A percentile compares a stretch with the other conserved stretches of the same genome.
These are phyloP conservation scores for Trametopsis cervina DNA, from an alignment of 768 basidiomycete species.

Conservation along the genomic window DNA sequence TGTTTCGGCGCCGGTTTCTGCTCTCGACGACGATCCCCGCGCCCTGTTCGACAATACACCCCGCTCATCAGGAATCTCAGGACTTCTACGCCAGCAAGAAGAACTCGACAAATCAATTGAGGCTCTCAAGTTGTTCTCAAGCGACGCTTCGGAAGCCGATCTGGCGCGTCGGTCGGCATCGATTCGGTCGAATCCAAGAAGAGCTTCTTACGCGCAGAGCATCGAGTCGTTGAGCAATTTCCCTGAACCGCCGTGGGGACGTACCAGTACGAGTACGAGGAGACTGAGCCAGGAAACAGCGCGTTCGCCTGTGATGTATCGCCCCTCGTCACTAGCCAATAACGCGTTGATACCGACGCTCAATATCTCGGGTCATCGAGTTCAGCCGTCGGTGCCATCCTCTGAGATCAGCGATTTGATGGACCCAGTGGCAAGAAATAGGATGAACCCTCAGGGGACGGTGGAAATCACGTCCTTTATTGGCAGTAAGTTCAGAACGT, in stretches of 20 bases:
- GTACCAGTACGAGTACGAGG: slow-evolving; percentile 7
- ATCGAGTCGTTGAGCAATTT: slow-evolving; percentile 53
- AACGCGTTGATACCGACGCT: background rate
- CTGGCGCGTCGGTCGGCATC: slow-evolving; percentile 6
- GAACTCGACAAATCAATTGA: slow-evolving; percentile 63
- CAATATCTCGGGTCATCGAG: background rate
- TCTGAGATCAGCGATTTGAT: slow-evolving; percentile 7
- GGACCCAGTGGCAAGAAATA: slow-evolving; percentile 6
- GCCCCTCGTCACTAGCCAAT: no score
- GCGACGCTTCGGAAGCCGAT: background rate
- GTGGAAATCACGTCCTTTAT: slow-evolving; percentile 75
- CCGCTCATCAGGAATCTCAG: slow-evolving; percentile 22
- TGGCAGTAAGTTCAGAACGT: slow-evolving; percentile 34
- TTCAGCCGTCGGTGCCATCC: slow-evolving; percentile 10
- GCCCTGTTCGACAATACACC: slow-evolving; percentile 14
- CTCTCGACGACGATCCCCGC: slow-evolving; percentile 3
- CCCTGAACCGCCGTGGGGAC: slow-evolving; percentile 48
- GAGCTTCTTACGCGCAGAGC: slow-evolving; percentile 8
- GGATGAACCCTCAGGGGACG: slow-evolving; percentile 39
- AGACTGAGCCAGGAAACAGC: slow-evolving; percentile 11
- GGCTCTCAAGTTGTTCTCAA: slow-evolving; percentile 38
- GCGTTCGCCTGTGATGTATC: no score
- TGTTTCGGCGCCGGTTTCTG: slow-evolving; percentile 1
- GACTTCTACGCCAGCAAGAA: slow-evolving; percentile 51
- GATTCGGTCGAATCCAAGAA: background rate